Evolutionary conservation across 139 green algal genomes (phyloP).

Genomic region (Nannochloris sp.): DNA sequence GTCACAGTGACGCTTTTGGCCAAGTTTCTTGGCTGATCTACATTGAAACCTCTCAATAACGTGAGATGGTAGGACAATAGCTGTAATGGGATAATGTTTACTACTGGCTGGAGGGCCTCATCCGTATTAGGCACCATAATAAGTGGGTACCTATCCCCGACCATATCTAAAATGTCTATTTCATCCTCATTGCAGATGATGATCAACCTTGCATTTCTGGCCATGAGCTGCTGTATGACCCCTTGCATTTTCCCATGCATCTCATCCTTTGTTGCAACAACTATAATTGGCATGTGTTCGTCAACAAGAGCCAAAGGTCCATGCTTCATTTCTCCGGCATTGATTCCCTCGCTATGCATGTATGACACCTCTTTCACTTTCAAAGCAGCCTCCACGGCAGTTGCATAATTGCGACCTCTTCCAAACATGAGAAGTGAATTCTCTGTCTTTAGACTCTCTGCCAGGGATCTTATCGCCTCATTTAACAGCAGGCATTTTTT

Average conservation of each 20-base stretch:
- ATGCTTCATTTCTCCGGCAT: slow-evolving; percentile 99
- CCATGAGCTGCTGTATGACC: slow-evolving; percentile 87
- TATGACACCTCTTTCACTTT: slow-evolving; percentile 86
- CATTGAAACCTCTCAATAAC: slow-evolving; percentile 80
- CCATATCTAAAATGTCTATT: slow-evolving; percentile 26
- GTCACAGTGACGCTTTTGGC: slow-evolving; percentile 65
- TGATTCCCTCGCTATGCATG: slow-evolving; percentile 95
- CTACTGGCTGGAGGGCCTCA: slow-evolving; percentile 77
- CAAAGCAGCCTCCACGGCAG: slow-evolving; percentile 55
- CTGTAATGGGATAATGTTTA: slow-evolving; percentile 95
- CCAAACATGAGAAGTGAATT: slow-evolving; percentile 46
- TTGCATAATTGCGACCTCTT: slow-evolving; percentile 66
- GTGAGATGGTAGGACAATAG: slow-evolving; percentile 91
- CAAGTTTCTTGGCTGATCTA: slow-evolving; percentile 68
- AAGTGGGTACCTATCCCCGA: slow-evolving; percentile 25
- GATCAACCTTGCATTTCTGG: slow-evolving; percentile 59
- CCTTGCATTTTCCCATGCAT: slow-evolving; percentile 82
- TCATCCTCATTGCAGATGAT: slow-evolving; percentile 76
- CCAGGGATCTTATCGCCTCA: slow-evolving; percentile 43
- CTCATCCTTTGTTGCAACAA: slow-evolving; percentile 60
- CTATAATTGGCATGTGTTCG: slow-evolving; percentile 80
- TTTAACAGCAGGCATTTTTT: slow-evolving; percentile 38
- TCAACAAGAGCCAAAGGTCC: slow-evolving; percentile 92
- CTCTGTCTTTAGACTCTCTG: slow-evolving; percentile 45
- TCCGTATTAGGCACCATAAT: slow-evolving; percentile 41